Evolutionary conservation across 306 rosid species (phyloP).

Genomic region (Abrus pulchellus): DNA sequence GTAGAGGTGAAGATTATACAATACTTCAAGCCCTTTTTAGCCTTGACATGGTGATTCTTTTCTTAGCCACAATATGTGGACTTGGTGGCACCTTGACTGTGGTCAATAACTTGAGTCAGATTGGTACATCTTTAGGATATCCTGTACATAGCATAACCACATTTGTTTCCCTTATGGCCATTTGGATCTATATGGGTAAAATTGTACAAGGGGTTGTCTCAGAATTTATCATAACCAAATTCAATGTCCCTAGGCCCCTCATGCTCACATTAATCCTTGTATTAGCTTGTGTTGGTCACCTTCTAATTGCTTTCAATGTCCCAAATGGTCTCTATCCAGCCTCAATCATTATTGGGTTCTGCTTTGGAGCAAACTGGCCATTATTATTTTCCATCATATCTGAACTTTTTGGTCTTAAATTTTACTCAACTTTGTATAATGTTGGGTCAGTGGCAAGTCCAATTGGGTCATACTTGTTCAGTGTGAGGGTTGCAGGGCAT

Average conservation of each 20-base stretch:
- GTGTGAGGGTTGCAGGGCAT: conserved; percentile 57
- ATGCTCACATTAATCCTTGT: conserved; percentile 56
- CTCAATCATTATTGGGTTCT: conserved; percentile 72
- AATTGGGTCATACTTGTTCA: conserved; percentile 58
- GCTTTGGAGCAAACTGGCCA: conserved; percentile 89
- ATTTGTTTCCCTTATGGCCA: conserved; percentile 65
- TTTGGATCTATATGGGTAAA: conserved; percentile 67
- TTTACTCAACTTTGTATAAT: conserved; percentile 78
- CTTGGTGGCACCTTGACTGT: conserved; percentile 65
- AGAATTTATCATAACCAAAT: conserved; percentile 50
- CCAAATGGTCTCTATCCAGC: conserved; percentile 66
- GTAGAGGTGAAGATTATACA: conserved; percentile 70
- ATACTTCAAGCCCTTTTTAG: conserved; percentile 71
- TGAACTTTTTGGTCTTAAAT: conserved; percentile 81
- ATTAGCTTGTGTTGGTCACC: conserved; percentile 58
- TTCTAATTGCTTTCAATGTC: conserved; percentile 62
- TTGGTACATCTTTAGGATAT: conserved; percentile 65
- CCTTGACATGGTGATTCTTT: conserved; percentile 66
- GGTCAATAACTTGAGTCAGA: conserved; percentile 71
- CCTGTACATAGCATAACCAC: conserved; percentile 55
- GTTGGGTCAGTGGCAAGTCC: conserved; percentile 83
- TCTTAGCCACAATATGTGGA: conserved; percentile 66
- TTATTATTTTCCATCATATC: conserved; percentile 78
- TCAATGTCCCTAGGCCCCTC: conserved; percentile 61
- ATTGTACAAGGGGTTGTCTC: conserved; percentile 59